phyloP scores from a whole-genome alignment of 768 basidiomycete genomes.

The Tulasnella sp. region DNA sequence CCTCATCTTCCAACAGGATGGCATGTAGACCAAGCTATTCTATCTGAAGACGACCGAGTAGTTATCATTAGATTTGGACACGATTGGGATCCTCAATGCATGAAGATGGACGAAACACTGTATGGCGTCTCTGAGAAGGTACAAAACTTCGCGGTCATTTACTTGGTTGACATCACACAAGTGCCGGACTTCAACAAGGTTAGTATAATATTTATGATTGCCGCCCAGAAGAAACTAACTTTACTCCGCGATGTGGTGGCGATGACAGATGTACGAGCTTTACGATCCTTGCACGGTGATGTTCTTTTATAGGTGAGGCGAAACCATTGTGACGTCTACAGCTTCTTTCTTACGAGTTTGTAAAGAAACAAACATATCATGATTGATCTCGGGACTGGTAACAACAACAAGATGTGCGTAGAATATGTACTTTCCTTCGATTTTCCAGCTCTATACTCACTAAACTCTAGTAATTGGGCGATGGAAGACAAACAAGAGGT shows the following conservation, averaged over 20 bases:
- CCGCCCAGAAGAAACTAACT: background rate
- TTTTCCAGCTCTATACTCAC: background rate
- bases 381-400: conserved; percentile 99
- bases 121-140: conserved; percentile 88
- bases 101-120: conserved; percentile 98
- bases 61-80: conserved; percentile 92
- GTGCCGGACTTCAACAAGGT: conserved; percentile 99
- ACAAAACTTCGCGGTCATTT: conserved; percentile 97
- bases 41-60: conserved; percentile 91
- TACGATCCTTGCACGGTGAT: conserved; percentile 96
- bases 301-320: conserved; percentile 91
- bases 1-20: conserved; percentile 84
- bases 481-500: conserved; percentile 99
- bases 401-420: conserved; percentile 96
- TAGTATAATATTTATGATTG: conserved; percentile 17
- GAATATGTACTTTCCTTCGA: background rate
- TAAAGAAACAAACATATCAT: conserved; percentile 97
- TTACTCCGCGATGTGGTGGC: background rate
- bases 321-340: background rate
- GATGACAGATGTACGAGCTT: conserved; percentile 84
- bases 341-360: conserved; percentile 8
- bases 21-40: conserved; percentile 99
- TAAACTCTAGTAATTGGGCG: conserved; percentile 73
- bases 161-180: conserved; percentile 86
- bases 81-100: conserved; percentile 87